Evolutionary conservation across 176 grass and related monocot genomes (phyloP).

Genomic region (Otatea glauca): DNA sequence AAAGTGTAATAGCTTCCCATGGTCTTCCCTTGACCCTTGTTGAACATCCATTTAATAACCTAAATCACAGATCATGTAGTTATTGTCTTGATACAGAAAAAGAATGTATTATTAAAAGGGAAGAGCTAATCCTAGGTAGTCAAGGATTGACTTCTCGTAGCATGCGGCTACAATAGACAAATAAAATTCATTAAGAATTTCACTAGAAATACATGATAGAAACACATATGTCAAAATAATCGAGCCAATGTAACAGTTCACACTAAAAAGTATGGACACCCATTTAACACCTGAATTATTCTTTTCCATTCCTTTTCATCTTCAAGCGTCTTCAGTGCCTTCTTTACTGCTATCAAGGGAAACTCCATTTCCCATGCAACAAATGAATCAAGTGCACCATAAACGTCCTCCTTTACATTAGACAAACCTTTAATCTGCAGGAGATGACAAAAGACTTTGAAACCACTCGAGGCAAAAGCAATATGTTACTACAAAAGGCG

Average conservation of each 20-base stretch:
- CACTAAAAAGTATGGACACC: not conserved
- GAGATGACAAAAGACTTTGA: slow-evolving; percentile 26
- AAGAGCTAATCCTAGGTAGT: not conserved
- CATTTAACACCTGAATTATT: slow-evolving; percentile 78
- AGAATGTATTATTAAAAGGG: not conserved
- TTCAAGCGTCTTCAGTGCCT: slow-evolving; percentile 84
- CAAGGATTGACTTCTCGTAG: not conserved
- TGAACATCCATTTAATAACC: slow-evolving; percentile 99
- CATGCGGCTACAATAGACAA: not conserved
- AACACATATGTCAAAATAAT: not conserved
- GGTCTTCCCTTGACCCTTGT: slow-evolving; percentile 98
- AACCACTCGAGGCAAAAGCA: not conserved
- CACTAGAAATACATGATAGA: slow-evolving; percentile 1
- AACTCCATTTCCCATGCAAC: slow-evolving; percentile 99
- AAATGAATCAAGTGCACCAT: slow-evolving; percentile 94
- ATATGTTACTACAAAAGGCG: slow-evolving; percentile 1
- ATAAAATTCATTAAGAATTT: not conserved
- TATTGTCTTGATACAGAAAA: slow-evolving; percentile 14
- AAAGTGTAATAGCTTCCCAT: slow-evolving; percentile 92
- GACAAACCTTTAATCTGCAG: slow-evolving; percentile 82
- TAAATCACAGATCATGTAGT: slow-evolving; percentile 38
- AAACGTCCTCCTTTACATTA: slow-evolving; percentile 97
- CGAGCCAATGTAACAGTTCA: not conserved
- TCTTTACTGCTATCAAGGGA: slow-evolving; percentile 95
- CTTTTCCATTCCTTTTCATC: slow-evolving; percentile 95